Base-by-base conservation (phyloP, 2,329 filamentous ascomycete genomes). In the Didymella sp. region DNA sequence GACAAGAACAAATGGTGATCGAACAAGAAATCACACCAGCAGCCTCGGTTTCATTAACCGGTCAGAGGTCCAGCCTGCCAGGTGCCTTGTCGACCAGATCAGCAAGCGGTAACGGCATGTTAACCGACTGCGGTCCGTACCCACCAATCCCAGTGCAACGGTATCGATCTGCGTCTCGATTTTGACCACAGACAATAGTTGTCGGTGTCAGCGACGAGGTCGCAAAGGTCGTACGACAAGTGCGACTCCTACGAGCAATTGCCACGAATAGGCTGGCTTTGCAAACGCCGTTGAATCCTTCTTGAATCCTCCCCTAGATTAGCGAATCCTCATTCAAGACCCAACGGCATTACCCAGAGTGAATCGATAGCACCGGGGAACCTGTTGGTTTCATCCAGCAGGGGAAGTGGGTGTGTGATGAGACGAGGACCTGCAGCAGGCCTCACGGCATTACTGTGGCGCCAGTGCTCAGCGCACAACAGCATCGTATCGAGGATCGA, bases 41-140 rank as follows among this genome's bases (percentile, higher is more conserved):
- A 45, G 31, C 24, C 25, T 50, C 40, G 54, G 43, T 37, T 37
- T 17, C 15, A 43, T 46, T 42, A 27, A 19, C 28, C 43, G 35
- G 37, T 15, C 24, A 38, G 19, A 17, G 47, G 25, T 43, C 37
- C 54, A n/a, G n/a, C n/a, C n/a, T n/a, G n/a, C n/a, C n/a, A 57
- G 54, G 30, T 51, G 48, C 37, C 22, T 51, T 42, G 43, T 52
- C 43, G 27, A 44, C 33, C 48, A 51, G 48, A 48, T 43, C 48
- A 25, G 37, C 37, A 37, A 37, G 37, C 43, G 42, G 33, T 27
- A 48, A 51, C 38, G 48, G 44, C 54, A 52, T 57, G 37, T 49
- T 57, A 57, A 49, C 43, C 54, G 54, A 57, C 48, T 21, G 42
- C 54, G 48, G 54, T 43, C 38, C 54, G 54, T 33, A 33, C 43